Evolutionary conservation across 176 grass and related monocot genomes (phyloP).

Genomic region (Eragrostis nindensis): DNA sequence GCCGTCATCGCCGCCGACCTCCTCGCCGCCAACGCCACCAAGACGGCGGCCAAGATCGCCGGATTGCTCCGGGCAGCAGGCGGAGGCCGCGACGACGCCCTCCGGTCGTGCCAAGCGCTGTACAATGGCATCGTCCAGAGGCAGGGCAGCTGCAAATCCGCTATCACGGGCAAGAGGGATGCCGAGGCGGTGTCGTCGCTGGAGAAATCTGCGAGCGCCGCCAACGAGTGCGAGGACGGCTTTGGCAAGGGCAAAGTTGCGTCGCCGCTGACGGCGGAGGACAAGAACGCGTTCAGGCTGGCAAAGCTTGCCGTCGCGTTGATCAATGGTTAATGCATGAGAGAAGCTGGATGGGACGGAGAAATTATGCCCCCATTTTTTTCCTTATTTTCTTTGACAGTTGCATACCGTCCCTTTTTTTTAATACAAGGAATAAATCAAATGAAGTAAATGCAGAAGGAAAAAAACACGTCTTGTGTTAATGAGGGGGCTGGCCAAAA

Average conservation of each 20-base stretch:
- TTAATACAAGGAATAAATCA: too few relatives aligned
- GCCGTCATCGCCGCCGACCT: not conserved
- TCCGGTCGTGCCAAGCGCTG: not conserved
- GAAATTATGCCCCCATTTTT: too few relatives aligned
- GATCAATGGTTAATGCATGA: not conserved
- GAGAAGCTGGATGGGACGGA: too few relatives aligned
- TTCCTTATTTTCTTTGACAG: too few relatives aligned
- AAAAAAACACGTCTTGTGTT: too few relatives aligned
- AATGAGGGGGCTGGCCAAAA: too few relatives aligned
- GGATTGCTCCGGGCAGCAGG: not conserved
- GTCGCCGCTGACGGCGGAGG: slow-evolving; percentile 5
- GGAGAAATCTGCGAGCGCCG: not conserved
- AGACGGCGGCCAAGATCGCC: not conserved
- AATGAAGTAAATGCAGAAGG: too few relatives aligned
- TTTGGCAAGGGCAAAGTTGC: not conserved
- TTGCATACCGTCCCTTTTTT: too few relatives aligned
- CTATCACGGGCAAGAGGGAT: not conserved
- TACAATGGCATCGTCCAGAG: not conserved
- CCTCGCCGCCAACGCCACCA: slow-evolving; percentile 15
- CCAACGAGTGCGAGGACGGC: not conserved
- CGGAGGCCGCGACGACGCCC: not conserved
- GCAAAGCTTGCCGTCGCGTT: slow-evolving; percentile 17
- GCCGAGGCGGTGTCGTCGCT: not conserved
- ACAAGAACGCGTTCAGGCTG: not conserved
- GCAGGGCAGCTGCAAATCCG: not conserved